Evolutionary conservation across 805 yeast species (phyloP).

Genomic region (Starmerella asiatica): DNA sequence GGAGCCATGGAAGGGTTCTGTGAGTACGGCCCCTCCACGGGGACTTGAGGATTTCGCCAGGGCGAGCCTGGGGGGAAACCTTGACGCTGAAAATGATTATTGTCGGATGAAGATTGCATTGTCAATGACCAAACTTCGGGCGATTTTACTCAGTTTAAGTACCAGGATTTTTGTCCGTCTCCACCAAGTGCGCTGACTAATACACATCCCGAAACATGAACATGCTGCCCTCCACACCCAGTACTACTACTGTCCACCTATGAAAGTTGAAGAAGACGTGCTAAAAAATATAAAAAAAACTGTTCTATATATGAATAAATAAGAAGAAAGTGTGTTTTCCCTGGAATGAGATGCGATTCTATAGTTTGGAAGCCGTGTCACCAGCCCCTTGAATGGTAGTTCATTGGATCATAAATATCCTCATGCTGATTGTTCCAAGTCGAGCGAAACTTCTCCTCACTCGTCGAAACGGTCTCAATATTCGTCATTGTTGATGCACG

Average conservation of each 20-base stretch:
- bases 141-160: too few species aligned
- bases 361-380: background rate
- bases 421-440: constrained; percentile 14
- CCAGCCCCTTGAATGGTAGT: constrained; percentile 23
- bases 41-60: constrained; percentile 12
- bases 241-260: too few species aligned
- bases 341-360: too few species aligned
- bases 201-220: too few species aligned
- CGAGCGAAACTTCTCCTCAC: background rate
- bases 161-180: too few species aligned
- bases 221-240: too few species aligned
- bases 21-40: background rate
- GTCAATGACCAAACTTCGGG: too few species aligned
- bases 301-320: too few species aligned
- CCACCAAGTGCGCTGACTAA: too few species aligned
- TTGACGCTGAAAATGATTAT: constrained; percentile 1
- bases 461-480: background rate
- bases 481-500: constrained; percentile 15
- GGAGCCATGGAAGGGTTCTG: background rate
- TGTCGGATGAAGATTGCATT: constrained; percentile 2
- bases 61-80: constrained; percentile 15
- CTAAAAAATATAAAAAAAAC: background rate
- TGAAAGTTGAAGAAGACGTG: too few species aligned
- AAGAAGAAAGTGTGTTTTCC: too few species aligned
- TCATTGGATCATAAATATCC: constrained; percentile 20